phyloP scores from a whole-genome alignment of 2,329 filamentous ascomycete species.

The Hypoxylon sp. region DNA sequence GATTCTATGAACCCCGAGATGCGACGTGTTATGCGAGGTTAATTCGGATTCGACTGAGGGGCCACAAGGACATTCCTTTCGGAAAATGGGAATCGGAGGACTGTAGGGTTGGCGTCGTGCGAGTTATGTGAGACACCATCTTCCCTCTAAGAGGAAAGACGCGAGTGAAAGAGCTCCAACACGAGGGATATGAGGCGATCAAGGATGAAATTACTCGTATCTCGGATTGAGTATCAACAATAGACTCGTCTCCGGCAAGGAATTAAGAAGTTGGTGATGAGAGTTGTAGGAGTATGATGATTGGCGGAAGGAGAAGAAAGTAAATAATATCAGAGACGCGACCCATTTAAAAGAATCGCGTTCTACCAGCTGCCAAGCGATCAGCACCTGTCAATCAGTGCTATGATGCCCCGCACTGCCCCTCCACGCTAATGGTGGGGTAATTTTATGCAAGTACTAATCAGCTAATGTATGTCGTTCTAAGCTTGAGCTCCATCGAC shows the following conservation, averaged over 20 bases:
- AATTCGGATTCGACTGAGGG: slow-evolving; percentile 56
- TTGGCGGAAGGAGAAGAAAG: slow-evolving; percentile 36
- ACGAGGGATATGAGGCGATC: slow-evolving; percentile 47
- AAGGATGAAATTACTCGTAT: slow-evolving; percentile 51
- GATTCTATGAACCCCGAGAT: slow-evolving; percentile 73
- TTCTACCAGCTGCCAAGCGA: slow-evolving; percentile 28
- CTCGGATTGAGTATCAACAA: slow-evolving; percentile 52
- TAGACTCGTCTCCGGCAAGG: slow-evolving; percentile 52
- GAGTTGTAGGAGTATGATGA: slow-evolving; percentile 45
- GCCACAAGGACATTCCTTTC: slow-evolving; percentile 73
- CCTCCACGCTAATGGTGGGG: slow-evolving; percentile 3
- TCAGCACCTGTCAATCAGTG: not conserved
- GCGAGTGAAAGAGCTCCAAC: slow-evolving; percentile 64
- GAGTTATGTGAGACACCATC: slow-evolving; percentile 59
- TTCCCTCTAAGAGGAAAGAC: slow-evolving; percentile 48
- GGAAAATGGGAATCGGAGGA: slow-evolving; percentile 82
- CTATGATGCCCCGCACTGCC: not conserved
- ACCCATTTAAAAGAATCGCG: slow-evolving; percentile 20
- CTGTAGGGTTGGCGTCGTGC: slow-evolving; percentile 85
- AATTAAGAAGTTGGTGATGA: slow-evolving; percentile 45
- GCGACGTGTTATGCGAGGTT: slow-evolving; percentile 66
- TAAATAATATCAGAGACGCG: slow-evolving; percentile 42
- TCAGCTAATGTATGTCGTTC: not conserved
- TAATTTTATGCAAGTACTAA: not conserved
- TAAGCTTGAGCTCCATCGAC: not conserved